phyloP scores from a whole-genome alignment of 768 basidiomycete genomes.

The Trametes punicea region DNA sequence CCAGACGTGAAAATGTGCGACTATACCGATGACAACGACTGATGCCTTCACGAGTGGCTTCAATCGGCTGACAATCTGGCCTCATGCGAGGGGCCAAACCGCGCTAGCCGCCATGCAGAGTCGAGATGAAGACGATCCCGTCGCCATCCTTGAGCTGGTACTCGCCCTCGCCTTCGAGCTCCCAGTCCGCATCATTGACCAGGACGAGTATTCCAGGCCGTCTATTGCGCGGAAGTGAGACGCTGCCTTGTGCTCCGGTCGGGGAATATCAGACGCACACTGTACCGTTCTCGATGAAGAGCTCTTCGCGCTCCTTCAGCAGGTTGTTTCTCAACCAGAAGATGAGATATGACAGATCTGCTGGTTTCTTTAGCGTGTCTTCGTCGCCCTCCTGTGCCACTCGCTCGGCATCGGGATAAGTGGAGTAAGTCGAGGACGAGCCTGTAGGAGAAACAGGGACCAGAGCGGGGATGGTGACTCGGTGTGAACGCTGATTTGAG shows the following conservation, averaged over 20 bases:
- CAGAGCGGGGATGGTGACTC: slow-evolving; percentile 48
- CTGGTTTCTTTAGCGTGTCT: slow-evolving; percentile 37
- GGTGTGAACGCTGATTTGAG: slow-evolving; percentile 60
- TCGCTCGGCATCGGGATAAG: slow-evolving; percentile 22
- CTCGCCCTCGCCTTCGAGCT: slow-evolving; percentile 90
- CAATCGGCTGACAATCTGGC: too few relatives aligned
- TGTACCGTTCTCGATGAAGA: slow-evolving; percentile 84
- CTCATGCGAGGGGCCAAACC: too few relatives aligned
- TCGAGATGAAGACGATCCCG: slow-evolving; percentile 95
- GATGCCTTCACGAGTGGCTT: too few relatives aligned
- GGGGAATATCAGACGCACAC: slow-evolving; percentile 54
- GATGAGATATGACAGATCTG: slow-evolving; percentile 75
- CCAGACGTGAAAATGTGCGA: too few relatives aligned
- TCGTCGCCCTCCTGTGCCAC: not conserved
- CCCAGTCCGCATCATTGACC: slow-evolving; percentile 98
- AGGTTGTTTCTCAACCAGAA: slow-evolving; percentile 72
- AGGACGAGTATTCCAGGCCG: slow-evolving; percentile 96
- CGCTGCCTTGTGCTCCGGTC: not conserved
- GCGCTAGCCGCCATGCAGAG: slow-evolving; percentile 81
- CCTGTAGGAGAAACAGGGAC: slow-evolving; percentile 36
- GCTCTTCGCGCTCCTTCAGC: slow-evolving; percentile 79
- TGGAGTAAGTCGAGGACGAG: not conserved
- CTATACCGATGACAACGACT: too few relatives aligned
- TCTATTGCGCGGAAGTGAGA: slow-evolving; percentile 37
- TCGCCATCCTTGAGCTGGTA: slow-evolving; percentile 76